These are phyloP conservation scores for Vaucheria bursata DNA, from an alignment of 352 stramenopile genomes.

Conservation along the genomic window DNA sequence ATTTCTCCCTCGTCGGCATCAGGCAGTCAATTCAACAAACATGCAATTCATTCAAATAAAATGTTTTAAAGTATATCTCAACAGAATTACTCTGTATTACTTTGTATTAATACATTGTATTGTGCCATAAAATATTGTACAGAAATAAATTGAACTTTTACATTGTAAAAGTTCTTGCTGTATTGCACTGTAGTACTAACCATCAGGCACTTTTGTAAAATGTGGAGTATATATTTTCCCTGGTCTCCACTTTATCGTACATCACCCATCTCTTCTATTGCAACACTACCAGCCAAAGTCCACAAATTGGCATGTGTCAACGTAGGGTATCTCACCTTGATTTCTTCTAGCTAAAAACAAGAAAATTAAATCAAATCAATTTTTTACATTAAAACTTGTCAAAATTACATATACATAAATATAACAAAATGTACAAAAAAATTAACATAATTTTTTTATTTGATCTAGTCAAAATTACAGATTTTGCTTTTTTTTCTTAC, in stretches of 20 bases:
- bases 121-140: too few species aligned
- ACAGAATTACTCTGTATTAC: too few species aligned
- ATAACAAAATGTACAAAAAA: too few species aligned
- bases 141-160: too few species aligned
- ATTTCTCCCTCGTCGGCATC: slow-evolving; percentile 84
- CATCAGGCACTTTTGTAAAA: slow-evolving; percentile 57
- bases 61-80: neutral
- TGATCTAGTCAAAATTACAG: too few species aligned
- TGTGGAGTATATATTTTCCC: slow-evolving; percentile 70
- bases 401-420: too few species aligned
- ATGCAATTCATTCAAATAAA: neutral
- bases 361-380: too few species aligned
- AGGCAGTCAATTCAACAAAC: slow-evolving; percentile 83
- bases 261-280: slow-evolving; percentile 91
- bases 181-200: slow-evolving; percentile 12
- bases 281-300: slow-evolving; percentile 83
- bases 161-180: too few species aligned
- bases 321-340: slow-evolving; percentile 68
- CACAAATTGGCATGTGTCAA: slow-evolving; percentile 94
- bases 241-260: slow-evolving; percentile 76
- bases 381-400: too few species aligned
- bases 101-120: too few species aligned
- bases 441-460: too few species aligned
- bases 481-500: too few species aligned
- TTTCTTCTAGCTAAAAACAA: neutral